Base-by-base conservation (phyloP, 164 flowering plant species). In the Echeveria elegans region DNA sequence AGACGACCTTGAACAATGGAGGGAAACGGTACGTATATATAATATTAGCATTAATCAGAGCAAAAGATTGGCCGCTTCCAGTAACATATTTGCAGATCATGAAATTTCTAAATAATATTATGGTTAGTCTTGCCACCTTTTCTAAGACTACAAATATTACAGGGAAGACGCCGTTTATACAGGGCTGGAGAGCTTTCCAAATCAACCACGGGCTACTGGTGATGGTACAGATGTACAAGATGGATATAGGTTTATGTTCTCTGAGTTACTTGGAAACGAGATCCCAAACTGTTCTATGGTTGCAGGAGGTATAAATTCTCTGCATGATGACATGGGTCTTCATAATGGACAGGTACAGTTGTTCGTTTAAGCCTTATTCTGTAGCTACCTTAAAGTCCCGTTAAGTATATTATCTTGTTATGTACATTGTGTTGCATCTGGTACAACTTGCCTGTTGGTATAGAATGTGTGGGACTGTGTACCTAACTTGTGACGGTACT, bases 201-300 rank as follows among this genome's bases (percentile, higher is more conserved):
- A 72, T 72, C 81, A 80, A 72, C 63, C 72, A 37, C 82, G 75
- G 45, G 76, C 68, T 73, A 28, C 78, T 48, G 74, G 63, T 71
- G 85, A 79, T 58, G 78, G 81, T 68, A 73, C 86, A 16, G 85
- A 86, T 72, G 82, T 67, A 63, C 94, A 82, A 68, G 90, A 88
- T 77, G 82, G 85, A 69, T 86, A 90, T 79, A 96, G 94, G 73
- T 85, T 85, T 68, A 87, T 84, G 85, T 76, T 90, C 43, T 85
- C 94, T 30, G 96, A 90, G 71, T 82, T 85, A 71, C 85, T 93
- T 30, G 91, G 80, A 65, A 73, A 72, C 69, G 87, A 81, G 71
- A 78, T 88, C 67, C 58, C 87, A 4, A 80, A 79, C 73, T 81
- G 89, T 77, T 79, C 92, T 67, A 66, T 88, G 18, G 88, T 85